A percentile compares a stretch with the other conserved stretches of the same genome.
Evolutionary conservation across 1,139 yeast species (phyloP).

Genomic region (Scheffersomyces stambukii): DNA sequence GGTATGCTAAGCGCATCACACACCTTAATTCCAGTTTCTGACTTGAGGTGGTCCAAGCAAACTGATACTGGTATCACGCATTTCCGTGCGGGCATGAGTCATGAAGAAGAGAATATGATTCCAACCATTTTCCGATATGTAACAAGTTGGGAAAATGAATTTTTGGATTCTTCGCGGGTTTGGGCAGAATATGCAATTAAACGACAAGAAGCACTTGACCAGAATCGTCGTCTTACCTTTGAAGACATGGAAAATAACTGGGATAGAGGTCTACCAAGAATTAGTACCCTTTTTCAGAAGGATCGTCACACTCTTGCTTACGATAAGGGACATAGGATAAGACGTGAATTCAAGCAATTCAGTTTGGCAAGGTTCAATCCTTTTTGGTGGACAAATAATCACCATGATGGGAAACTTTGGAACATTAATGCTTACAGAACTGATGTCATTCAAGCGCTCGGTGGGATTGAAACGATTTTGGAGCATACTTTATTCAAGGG

Average conservation of each 20-base stretch:
- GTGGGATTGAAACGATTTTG: constrained; percentile 93
- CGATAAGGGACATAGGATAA: constrained; percentile 88
- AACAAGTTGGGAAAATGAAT: constrained; percentile 96
- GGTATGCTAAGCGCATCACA: constrained; percentile 99
- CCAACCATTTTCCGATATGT: constrained; percentile 93
- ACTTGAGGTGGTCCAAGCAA: constrained; percentile 85
- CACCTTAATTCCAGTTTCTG: constrained; percentile 90
- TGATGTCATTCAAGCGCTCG: constrained; percentile 94
- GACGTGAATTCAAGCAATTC: constrained; percentile 75
- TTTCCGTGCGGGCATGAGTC: constrained; percentile 91
- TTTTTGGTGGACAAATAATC: constrained; percentile 94
- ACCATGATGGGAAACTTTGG: constrained; percentile 97
- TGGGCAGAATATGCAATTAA: constrained; percentile 97
- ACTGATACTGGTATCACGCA: constrained; percentile 94
- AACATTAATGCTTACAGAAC: constrained; percentile 88
- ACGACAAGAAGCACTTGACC: constrained; percentile 82
- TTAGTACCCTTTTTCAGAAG: constrained; percentile 90
- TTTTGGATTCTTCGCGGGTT: constrained; percentile 88
- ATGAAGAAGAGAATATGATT: constrained; percentile 72
- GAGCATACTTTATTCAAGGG: constrained; percentile 96
- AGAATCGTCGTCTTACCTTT: constrained; percentile 79
- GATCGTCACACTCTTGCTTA: constrained; percentile 93
- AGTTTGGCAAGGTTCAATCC: constrained; percentile 73
- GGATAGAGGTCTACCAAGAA: constrained; percentile 97
- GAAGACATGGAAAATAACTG: constrained; percentile 93